These are phyloP conservation scores for Globisporangium apiculatum DNA, from an alignment of 352 stramenopile genomes.

Conservation along the genomic window DNA sequence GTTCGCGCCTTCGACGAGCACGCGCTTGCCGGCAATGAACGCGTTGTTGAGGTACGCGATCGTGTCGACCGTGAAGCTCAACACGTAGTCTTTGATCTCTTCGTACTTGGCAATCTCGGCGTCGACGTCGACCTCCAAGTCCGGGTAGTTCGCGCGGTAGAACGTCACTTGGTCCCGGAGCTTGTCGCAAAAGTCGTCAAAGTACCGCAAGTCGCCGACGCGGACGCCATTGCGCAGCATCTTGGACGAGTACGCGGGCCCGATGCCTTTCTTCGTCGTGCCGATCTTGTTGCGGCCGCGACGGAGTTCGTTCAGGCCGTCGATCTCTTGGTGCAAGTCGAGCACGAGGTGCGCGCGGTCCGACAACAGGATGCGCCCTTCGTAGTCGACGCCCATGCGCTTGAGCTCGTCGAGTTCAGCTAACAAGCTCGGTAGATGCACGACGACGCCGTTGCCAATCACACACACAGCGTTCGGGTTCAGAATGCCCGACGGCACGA, in stretches of 20 bases:
- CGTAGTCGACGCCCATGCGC: conserved; percentile 84
- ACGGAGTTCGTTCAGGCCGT: conserved; percentile 79
- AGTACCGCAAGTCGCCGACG: conserved; percentile 92
- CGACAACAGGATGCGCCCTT: conserved; percentile 95
- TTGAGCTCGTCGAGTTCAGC: conserved; percentile 92
- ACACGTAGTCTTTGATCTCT: conserved; percentile 73
- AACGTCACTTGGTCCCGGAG: conserved; percentile 90
- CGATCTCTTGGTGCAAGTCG: conserved; percentile 96
- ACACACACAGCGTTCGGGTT: conserved; percentile 94
- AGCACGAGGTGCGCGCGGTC: conserved; percentile 98
- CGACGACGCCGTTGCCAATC: conserved; percentile 98
- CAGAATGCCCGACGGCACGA: conserved; percentile 97
- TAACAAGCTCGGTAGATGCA: conserved; percentile 96
- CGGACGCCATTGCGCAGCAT: conserved; percentile 97
- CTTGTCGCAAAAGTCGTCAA: conserved; percentile 85
- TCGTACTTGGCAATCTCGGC: conserved; percentile 84
- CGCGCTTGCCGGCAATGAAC: conserved; percentile 94
- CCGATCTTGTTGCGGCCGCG: conserved; percentile 96
- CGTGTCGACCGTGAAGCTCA: conserved; percentile 92
- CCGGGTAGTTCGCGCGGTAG: conserved; percentile 87
- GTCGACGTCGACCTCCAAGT: conserved; percentile 71
- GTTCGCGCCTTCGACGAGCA: conserved; percentile 98
- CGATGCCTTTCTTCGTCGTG: conserved; percentile 99
- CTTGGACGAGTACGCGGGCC: conserved; percentile 98
- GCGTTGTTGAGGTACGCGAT: conserved; percentile 96